Percentiles rank a stretch among this genome's conserved stretches.
These are phyloP conservation scores for Blastosporella zonata DNA, from an alignment of 1,284 basidiomycete species.

Conservation along the genomic window DNA sequence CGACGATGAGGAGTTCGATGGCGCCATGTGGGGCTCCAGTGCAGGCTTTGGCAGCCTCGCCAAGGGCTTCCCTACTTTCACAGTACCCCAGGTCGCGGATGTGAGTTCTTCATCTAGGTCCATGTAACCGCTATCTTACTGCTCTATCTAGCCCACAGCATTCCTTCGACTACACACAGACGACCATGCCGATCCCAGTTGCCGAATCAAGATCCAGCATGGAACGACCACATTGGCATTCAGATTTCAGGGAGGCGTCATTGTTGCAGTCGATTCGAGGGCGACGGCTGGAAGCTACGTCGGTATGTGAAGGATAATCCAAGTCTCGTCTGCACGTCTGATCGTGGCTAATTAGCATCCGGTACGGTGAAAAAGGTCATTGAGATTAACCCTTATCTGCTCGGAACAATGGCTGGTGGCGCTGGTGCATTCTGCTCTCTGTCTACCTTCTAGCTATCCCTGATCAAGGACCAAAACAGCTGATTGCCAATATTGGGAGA, in stretches of 20 bases:
- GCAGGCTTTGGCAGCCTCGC: constrained; percentile 75
- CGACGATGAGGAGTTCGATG: constrained; percentile 62
- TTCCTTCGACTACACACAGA: constrained; percentile 92
- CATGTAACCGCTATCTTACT: constrained; percentile 5
- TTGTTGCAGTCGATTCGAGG: constrained; percentile 96
- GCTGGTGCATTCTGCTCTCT: constrained; percentile 60
- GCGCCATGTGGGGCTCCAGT: constrained; percentile 75
- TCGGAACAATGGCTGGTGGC: constrained; percentile 99
- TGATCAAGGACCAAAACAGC: constrained; percentile 40
- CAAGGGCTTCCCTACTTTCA: constrained; percentile 68
- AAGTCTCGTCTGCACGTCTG: background rate
- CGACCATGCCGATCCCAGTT: constrained; percentile 88
- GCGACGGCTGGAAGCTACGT: constrained; percentile 98
- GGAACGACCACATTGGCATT: constrained; percentile 99
- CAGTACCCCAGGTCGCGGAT: constrained; percentile 68
- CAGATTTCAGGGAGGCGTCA: constrained; percentile 94
- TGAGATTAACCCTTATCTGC: constrained; percentile 97
- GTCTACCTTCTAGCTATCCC: background rate
- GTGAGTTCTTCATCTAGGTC: constrained; percentile 44
- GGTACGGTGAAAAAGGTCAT: constrained; percentile 99
- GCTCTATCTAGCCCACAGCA: constrained; percentile 70
- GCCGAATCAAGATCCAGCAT: constrained; percentile 97
- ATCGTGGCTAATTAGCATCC: constrained; percentile 54
- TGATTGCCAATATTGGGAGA: constrained; percentile 97
- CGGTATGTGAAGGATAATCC: constrained; percentile 49